A percentile compares a stretch with the other conserved stretches of the same genome.
phyloP scores from a whole-genome alignment of 2,329 filamentous ascomycete genomes.

The Alternaria panax region DNA sequence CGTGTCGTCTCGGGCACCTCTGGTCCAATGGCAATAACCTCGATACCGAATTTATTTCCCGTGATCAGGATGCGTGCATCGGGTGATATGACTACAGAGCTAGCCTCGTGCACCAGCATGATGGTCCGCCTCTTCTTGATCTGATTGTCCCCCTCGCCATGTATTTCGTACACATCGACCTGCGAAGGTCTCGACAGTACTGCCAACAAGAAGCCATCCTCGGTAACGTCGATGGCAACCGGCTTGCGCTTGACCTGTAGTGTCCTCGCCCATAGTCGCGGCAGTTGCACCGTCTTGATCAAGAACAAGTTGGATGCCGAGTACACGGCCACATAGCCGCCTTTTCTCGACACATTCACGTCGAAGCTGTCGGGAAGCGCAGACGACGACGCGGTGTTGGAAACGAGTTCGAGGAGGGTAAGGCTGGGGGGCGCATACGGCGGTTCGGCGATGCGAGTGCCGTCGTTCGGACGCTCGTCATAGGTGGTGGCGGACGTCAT shows the following conservation, averaged over 20 bases:
- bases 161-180: constrained; percentile 83
- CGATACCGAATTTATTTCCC: constrained; percentile 87
- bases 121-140: constrained; percentile 76
- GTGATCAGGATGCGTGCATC: constrained; percentile 83
- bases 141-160: constrained; percentile 50
- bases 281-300: constrained; percentile 47
- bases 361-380: constrained; percentile 49
- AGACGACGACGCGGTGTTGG: constrained; percentile 49
- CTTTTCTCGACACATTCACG: constrained; percentile 48
- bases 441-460: constrained; percentile 27
- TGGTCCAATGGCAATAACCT: constrained; percentile 77
- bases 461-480: constrained; percentile 32
- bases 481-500: constrained; percentile 45
- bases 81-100: constrained; percentile 80
- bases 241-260: constrained; percentile 50
- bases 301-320: constrained; percentile 50
- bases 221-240: constrained; percentile 75
- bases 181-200: constrained; percentile 84
- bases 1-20: constrained; percentile 56
- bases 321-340: constrained; percentile 48
- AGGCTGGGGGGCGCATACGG: constrained; percentile 42
- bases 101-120: constrained; percentile 78
- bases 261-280: constrained; percentile 46
- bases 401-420: constrained; percentile 49
- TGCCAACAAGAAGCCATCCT: constrained; percentile 77